Conservation (phyloP, 495 filamentous ascomycete genomes). For the Neurospora pannonica region DNA sequence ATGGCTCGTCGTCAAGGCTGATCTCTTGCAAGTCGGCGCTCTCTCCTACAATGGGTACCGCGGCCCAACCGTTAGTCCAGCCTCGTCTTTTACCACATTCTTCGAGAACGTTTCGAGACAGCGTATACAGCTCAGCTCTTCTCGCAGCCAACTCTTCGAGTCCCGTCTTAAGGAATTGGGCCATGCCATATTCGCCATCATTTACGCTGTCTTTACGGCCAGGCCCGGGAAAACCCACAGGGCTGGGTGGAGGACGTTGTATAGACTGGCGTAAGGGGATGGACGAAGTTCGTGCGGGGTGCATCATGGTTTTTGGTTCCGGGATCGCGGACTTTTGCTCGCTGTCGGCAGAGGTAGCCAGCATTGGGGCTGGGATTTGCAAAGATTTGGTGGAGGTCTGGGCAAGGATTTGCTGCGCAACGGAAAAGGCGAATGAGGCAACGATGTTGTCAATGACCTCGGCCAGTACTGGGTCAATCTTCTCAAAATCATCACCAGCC, state of each 20-base stretch:
- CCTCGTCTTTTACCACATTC: constrained; percentile 59
- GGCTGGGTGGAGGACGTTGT: constrained; percentile 32
- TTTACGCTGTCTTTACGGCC: constrained; percentile 13
- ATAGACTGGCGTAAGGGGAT: constrained; percentile 25
- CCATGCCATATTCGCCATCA: constrained; percentile 21
- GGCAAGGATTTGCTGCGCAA: constrained; percentile 64
- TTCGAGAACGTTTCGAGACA: constrained; percentile 71
- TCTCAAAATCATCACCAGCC: constrained; percentile 3
- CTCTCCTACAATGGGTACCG: constrained; percentile 45
- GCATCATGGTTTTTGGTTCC: constrained; percentile 56
- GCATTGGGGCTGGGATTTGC: constrained; percentile 52
- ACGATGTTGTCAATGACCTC: constrained; percentile 72
- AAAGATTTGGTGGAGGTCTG: constrained; percentile 64
- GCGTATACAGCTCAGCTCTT: constrained; percentile 68
- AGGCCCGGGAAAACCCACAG: constrained; percentile 35
- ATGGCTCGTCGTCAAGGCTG: constrained; percentile 33
- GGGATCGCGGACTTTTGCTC: constrained; percentile 45
- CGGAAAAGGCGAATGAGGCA: constrained; percentile 75
- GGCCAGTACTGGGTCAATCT: constrained; percentile 21
- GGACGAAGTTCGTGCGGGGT: constrained; percentile 47
- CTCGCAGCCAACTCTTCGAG: constrained; percentile 74
- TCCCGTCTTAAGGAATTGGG: constrained; percentile 49
- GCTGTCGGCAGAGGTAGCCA: constrained; percentile 30
- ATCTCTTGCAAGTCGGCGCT: constrained; percentile 47
- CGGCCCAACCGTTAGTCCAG: constrained; percentile 71